Evolutionary conservation across 768 basidiomycete species (phyloP), one percentile per base, ranked within the genome.

Genomic region (Leucosporidium creatinivorum): DNA sequence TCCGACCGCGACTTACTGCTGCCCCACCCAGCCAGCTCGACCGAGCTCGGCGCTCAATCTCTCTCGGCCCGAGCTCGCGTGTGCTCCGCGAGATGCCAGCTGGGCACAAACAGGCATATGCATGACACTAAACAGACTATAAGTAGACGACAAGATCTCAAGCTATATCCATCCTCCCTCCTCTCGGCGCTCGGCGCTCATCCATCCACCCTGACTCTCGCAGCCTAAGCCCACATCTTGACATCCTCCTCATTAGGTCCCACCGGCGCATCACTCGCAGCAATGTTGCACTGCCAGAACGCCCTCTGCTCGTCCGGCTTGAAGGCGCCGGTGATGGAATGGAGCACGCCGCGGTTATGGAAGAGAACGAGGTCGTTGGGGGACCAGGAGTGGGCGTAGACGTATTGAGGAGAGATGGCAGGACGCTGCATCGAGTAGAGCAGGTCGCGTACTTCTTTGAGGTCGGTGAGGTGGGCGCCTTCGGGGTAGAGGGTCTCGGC

Each of bases 301-400:
- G 48, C 55, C 36, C 89, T 82, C 8, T 89, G 84, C 77, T 88
- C 82, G 50, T 79, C 76, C 8, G 75, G 74, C 65, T 77, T 81
- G 77, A 93, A 90, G 21, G 87, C 85, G 30, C 87, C 87, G 21
- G 87, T 86, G 61, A 92, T 89, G 7, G 86, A 83, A 74, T 92
- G 91, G 51, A 91, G 78, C 15, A 89, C 81, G 15, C 89, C 89
- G 12, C 89, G 84, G 79, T 93, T 92, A 77, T 92, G 88, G 83
- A 93, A 92, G 36, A 93, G 77, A 5, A 90, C 85, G 25, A 93
- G 81, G 73, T 91, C 89, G 47, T 85, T 84, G 75, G 85, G 84
- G 47, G 80, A 78, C 91, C 92, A 93, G 74, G 93, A 89, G 74
- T 93, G 91, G 0, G 90, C 87, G 77, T 93, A 94, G 39, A 94